Conservation (phyloP, 225 moss, liverwort and hornwort species). For the Bryum argenteum region DNA sequence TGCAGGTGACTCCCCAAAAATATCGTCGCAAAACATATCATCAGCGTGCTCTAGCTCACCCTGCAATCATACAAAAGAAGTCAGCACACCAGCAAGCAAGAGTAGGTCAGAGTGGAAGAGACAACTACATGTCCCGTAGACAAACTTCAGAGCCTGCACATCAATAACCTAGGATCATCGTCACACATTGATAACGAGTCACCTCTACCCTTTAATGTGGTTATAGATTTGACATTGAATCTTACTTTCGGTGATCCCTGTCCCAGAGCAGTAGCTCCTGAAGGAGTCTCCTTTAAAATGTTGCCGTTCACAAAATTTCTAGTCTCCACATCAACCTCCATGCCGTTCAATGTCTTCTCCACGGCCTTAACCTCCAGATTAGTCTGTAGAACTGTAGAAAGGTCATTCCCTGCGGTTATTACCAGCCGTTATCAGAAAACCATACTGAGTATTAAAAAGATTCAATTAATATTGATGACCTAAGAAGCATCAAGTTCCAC, state of each 20-base stretch:
- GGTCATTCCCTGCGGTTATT: constrained; percentile 10
- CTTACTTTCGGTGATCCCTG: constrained; percentile 85
- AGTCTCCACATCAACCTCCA: constrained; percentile 56
- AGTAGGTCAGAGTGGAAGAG: neutral
- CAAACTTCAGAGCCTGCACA: constrained; percentile 21
- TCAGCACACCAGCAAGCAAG: constrained; percentile 1
- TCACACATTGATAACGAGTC: neutral
- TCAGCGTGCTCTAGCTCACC: constrained; percentile 80
- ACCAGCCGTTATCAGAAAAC: constrained; percentile 30
- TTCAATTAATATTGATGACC: neutral
- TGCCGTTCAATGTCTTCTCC: constrained; percentile 42
- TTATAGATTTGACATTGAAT: constrained; percentile 15
- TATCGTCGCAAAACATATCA: constrained; percentile 98
- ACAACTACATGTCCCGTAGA: neutral
- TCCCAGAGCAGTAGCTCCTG: constrained; percentile 60
- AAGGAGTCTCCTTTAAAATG: constrained; percentile 23
- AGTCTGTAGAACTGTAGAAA: constrained; percentile 11
- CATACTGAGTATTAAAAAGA: constrained; percentile 3
- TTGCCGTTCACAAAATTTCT: constrained; percentile 52
- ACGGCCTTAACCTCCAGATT: constrained; percentile 38
- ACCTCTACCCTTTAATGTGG: neutral
- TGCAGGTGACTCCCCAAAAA: constrained; percentile 98
- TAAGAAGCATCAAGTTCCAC: neutral
- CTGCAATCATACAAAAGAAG: constrained; percentile 45
- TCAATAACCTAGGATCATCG: neutral